phyloP scores from a whole-genome alignment of 1,284 basidiomycete genomes.

The Naganishia sp. region DNA sequence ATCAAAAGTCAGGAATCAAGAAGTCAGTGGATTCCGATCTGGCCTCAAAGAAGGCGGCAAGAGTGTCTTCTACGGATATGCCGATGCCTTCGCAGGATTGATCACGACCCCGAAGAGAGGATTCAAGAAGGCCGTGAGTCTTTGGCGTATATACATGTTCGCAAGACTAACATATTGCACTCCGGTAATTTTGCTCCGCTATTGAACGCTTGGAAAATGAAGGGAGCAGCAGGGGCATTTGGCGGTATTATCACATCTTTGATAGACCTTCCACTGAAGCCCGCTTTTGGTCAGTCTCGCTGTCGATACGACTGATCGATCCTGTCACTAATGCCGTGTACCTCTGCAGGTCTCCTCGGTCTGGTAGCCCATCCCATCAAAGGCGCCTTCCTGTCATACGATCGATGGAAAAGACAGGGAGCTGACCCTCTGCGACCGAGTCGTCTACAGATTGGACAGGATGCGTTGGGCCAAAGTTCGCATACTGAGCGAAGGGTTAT shows the following conservation, averaged over 20 bases:
- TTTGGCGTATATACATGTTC: too few relatives aligned
- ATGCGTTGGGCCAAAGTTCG: neutral
- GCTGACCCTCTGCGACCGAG: slow-evolving; percentile 5
- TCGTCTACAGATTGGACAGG: slow-evolving; percentile 15
- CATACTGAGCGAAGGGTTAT: slow-evolving; percentile 1
- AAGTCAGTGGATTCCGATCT: slow-evolving; percentile 55
- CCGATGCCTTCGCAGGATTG: slow-evolving; percentile 61
- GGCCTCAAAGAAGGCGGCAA: slow-evolving; percentile 58
- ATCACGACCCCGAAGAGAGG: slow-evolving; percentile 60
- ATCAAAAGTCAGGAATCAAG: slow-evolving; percentile 29
- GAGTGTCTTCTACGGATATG: slow-evolving; percentile 55
- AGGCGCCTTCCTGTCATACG: slow-evolving; percentile 11
- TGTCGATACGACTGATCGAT: neutral
- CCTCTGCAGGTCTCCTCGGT: slow-evolving; percentile 9
- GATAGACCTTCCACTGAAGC: slow-evolving; percentile 24
- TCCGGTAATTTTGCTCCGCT: neutral
- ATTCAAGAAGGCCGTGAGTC: slow-evolving; percentile 57
- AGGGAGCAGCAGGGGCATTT: slow-evolving; percentile 23
- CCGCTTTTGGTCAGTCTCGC: slow-evolving; percentile 16
- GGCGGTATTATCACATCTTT: slow-evolving; percentile 19
- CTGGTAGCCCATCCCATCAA: slow-evolving; percentile 27
- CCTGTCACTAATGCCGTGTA: neutral
- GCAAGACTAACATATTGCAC: too few relatives aligned
- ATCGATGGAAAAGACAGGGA: slow-evolving; percentile 16
- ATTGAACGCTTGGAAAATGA: neutral